Base-by-base conservation (phyloP, 2,329 filamentous ascomycete genomes). In the Beauveria varroae region DNA sequence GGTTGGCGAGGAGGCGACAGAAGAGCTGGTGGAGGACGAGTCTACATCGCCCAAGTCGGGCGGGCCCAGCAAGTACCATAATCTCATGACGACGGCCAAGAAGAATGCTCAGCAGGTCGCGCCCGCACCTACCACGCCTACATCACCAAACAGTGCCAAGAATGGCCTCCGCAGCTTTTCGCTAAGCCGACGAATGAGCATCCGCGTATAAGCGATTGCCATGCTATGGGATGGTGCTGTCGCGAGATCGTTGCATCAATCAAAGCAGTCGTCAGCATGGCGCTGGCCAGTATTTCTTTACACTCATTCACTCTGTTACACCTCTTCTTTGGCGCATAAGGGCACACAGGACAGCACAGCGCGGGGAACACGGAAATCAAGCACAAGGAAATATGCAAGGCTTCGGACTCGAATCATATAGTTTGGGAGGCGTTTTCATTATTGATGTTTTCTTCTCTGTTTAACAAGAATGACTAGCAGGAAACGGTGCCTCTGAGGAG, bases 61-160 rank as follows among this genome's bases (percentile, higher is more conserved):
- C 64, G 68, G 64, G 30, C 70, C 79, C n/a, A 67, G 75, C 34
- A 80, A 74, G 7, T 81, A 81, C 68, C 76, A 78, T 52, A 78
- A 82, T 47, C 78, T 81, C 55, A 70, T 81, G 49, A 72, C 68
- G 64, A 70, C 73, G 0, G 74, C 78, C 43, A 76, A 76, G 68
- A 78, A 76, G 68, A 79, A 74, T 62, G 73, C 74, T 70, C 37
- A 62, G 47, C 34, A 54, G 1, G 9, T 26, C n/a, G 18, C 30
- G 16, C 22, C 59, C 2, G 28, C 44, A 10, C 24, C 63, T 54
- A 46, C 57, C 3, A 54, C 52, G 9, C 30, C 63, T 54, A 49
- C 59, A 8, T 68, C 71, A 10, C 63, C 64, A 16, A 60, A 51
- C 54, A 53, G 26, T 50, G 28, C 46, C 57, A 44, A 60, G 24